Base-by-base conservation (phyloP, 176 grass and related monocot species). In the Lolium rigidum region DNA sequence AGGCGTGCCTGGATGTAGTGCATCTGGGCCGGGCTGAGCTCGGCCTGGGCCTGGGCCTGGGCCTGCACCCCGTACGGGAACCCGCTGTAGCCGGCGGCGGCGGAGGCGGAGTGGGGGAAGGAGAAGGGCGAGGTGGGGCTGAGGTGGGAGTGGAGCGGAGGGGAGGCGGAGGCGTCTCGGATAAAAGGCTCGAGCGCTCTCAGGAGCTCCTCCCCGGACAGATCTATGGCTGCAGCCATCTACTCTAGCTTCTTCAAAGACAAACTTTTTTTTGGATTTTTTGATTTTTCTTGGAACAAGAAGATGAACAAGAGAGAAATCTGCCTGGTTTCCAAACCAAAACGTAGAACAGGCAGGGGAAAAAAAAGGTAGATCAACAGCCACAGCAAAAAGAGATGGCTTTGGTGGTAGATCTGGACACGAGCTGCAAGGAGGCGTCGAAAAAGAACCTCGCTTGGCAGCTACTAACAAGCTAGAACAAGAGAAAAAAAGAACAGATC, bases 161-260 rank as follows among this genome's bases (percentile, higher is more conserved):
- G 59, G 51, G 84, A 58, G 24, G 82, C 60, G 7, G 85, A 85
- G 70, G 70, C 86, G 38, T 85, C 90, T 51, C 82, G 82, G 77
- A 91, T 78, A 88, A 91, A 91, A 91, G 90, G 90, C 86, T 88
- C 86, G 82, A 91, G 86, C 47, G 90, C 90, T 71, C 70, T 81
- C 86, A 91, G 76, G 60, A 91, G 77, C 43, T 91, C 90, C 70
- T 91, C 77, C 21, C 89, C 89, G 13, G 89, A 91, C 86, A 91
- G 41, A 91, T 91, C 90, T 85, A 82, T 88, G 63, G 82, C 70
- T 0, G 85, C 70, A 21, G 90, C 86, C 90, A 91, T 91, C 52
- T 61, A 90, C n/a, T 21, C 46, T 79, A n/a, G 1, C 37, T 26
- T 76, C 58, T 26, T 76, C 58, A 52, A 52, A 54, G 37, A 78